Evolutionary conservation across 176 grass and related monocot species (phyloP).

Genomic region (Zizania latifolia): DNA sequence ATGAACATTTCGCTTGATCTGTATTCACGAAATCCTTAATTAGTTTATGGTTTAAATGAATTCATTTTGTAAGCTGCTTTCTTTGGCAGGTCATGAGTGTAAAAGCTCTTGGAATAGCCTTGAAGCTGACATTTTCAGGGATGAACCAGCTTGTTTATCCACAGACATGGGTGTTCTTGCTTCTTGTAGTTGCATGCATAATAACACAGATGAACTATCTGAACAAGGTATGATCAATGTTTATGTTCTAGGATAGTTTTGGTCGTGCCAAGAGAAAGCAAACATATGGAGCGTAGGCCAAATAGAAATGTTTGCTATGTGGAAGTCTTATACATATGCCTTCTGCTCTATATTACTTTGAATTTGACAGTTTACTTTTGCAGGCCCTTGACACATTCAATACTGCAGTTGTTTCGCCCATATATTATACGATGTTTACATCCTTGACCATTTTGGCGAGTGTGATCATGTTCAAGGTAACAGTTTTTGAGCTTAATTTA

Average conservation of each 20-base stretch:
- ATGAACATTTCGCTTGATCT: neutral
- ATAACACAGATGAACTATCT: constrained; percentile 97
- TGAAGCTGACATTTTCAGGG: constrained; percentile 97
- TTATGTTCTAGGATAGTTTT: neutral
- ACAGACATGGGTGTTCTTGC: constrained; percentile 84
- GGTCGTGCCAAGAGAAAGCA: neutral
- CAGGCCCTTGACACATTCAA: constrained; percentile 87
- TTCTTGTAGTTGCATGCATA: constrained; percentile 75
- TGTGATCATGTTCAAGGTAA: constrained; percentile 87
- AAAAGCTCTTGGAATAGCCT: constrained; percentile 91
- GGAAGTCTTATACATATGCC: neutral
- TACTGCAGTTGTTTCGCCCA: constrained; percentile 71
- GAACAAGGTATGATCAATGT: constrained; percentile 68
- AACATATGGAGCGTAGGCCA: neutral
- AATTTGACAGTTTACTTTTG: constrained; percentile 18
- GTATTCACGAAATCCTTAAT: neutral
- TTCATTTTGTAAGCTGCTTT: constrained; percentile 11
- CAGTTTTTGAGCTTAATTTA: constrained; percentile 1
- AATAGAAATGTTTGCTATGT: neutral
- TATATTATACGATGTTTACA: constrained; percentile 86
- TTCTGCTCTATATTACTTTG: constrained; percentile 3
- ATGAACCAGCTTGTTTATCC: constrained; percentile 90
- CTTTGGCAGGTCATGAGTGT: constrained; percentile 90
- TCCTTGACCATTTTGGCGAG: constrained; percentile 81
- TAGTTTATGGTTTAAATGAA: constrained; percentile 5